Base-by-base conservation (phyloP, 1,139 yeast genomes). In the Hyphopichia buzzinii region DNA sequence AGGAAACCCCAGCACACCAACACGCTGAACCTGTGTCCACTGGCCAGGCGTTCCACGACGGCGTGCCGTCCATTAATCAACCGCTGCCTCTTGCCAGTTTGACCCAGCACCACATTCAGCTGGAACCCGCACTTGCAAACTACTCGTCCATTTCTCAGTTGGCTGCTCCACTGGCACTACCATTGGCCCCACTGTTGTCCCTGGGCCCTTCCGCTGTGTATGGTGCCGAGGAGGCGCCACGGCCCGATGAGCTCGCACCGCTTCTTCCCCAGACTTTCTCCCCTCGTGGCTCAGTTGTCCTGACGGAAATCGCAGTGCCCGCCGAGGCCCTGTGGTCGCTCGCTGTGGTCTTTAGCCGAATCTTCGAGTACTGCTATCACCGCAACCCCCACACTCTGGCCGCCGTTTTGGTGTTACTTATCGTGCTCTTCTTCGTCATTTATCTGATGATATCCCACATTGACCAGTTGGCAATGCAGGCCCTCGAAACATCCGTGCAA, bases 401-500 rank as follows among this genome's bases (percentile, higher is more conserved):
- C 2, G 13, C 16, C 7, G 32, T 29, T 3, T 33, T 54, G 13
- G 19, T 52, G 12, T 37, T 48, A 22, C 39, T 51, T 17, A 31
- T 54, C 24, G 21, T 50, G 8, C 36, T 49, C 29, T 36, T 44
- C 23, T 32, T 46, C 27, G 32, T 52, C 13, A 35, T 48, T 14
- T 58, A 50, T 36, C 44, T 48, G 30, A 48, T 48, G 23, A 38
- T 50, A 34, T 40, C 42, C 17, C 52, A 53, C 15, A 38, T 41
- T 32, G 51, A 45, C 31, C 33, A 26, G 3, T 37, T 48, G 8
- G 37, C 54, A 8, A 34, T 41, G 19, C 48, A 50, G 22, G 48
- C 62, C 1, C 42, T 57, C n/a, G 44, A 48, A 17, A 34, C 57
- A 19, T 44, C 53, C 22, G 33, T 57, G 2, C 45, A 53, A 16